Percentiles rank a stretch among this genome's conserved stretches.
These are phyloP conservation scores for Fistulifera pelliculosa DNA, from an alignment of 108 stramenopile species.

Conservation along the genomic window DNA sequence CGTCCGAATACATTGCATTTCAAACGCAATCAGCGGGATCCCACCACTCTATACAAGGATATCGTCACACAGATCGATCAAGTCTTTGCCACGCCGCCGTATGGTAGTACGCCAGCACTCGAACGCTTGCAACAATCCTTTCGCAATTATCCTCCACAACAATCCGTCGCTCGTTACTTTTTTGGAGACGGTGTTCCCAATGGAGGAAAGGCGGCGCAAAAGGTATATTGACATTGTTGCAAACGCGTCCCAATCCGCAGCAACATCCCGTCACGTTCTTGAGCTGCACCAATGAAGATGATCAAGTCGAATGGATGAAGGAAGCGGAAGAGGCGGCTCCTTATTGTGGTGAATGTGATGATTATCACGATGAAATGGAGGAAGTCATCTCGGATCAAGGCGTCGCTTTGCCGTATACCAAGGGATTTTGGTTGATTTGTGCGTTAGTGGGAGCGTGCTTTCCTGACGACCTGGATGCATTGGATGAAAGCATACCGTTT, in stretches of 20 bases:
- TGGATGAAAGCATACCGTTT: conserved; percentile 51
- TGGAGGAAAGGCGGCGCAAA: conserved; percentile 27
- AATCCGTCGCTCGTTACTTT: conserved; percentile 34
- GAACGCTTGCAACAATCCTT: conserved; percentile 38
- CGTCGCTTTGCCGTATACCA: conserved; percentile 37
- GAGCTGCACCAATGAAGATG: conserved; percentile 39
- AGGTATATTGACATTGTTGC: conserved; percentile 25
- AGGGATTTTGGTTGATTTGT: conserved; percentile 38
- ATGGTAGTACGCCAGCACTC: conserved; percentile 33
- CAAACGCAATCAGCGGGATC: conserved; percentile 19
- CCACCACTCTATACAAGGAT: conserved; percentile 19
- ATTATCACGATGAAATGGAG: conserved; percentile 28
- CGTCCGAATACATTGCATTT: conserved; percentile 19
- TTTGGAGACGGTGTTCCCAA: conserved; percentile 47
- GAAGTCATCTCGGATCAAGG: conserved; percentile 45
- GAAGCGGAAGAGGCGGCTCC: conserved; percentile 38
- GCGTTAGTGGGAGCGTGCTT: conserved; percentile 36
- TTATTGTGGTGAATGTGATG: conserved; percentile 40
- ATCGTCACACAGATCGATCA: conserved; percentile 23
- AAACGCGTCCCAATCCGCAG: conserved; percentile 23
- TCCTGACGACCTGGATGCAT: conserved; percentile 52
- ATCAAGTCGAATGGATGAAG: conserved; percentile 54
- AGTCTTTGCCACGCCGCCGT: conserved; percentile 21
- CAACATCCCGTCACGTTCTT: conserved; percentile 42
- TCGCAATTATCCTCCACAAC: conserved; percentile 10